A percentile compares a stretch with the other conserved stretches of the same genome.
These are phyloP conservation scores for Solanum virginianum DNA, from an alignment of 257 asterid species.

Conservation along the genomic window DNA sequence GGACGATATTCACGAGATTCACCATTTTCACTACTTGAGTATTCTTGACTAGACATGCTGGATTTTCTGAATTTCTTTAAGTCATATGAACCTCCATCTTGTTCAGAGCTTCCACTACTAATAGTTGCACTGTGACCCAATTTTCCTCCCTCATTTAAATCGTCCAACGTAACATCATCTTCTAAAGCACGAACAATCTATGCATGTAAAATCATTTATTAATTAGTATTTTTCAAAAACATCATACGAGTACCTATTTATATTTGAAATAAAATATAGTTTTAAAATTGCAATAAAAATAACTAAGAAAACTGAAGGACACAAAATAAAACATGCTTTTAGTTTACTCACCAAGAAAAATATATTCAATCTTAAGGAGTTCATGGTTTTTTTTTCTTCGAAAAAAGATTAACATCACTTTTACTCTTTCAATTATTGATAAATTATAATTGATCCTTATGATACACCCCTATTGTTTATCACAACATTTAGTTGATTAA, in stretches of 20 bases:
- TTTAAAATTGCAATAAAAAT: neutral
- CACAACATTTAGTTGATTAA: neutral
- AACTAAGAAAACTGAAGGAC: neutral
- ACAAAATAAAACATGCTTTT: neutral
- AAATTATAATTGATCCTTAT: neutral
- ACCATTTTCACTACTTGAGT: constrained; percentile 35
- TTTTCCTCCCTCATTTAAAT: constrained; percentile 34
- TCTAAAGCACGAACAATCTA: constrained; percentile 80
- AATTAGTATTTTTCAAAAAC: neutral
- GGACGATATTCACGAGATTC: constrained; percentile 22
- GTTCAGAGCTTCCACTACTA: constrained; percentile 37
- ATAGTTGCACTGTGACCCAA: constrained; percentile 18
- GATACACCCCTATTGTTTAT: neutral
- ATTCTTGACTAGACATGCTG: constrained; percentile 54
- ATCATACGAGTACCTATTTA: neutral
- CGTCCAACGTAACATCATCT: constrained; percentile 66
- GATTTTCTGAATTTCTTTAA: constrained; percentile 24
- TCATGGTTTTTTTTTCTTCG: neutral
- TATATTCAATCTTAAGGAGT: neutral
- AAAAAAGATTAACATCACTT: neutral
- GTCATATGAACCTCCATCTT: constrained; percentile 15
- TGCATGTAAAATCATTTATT: neutral
- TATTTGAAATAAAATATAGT: neutral
- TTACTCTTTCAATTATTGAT: neutral
- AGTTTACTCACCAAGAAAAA: neutral